Percentiles rank a stretch among this genome's conserved stretches.
These are phyloP conservation scores for Clarireedia sp. DNA, from an alignment of 2,329 filamentous ascomycete genomes.

Conservation along the genomic window DNA sequence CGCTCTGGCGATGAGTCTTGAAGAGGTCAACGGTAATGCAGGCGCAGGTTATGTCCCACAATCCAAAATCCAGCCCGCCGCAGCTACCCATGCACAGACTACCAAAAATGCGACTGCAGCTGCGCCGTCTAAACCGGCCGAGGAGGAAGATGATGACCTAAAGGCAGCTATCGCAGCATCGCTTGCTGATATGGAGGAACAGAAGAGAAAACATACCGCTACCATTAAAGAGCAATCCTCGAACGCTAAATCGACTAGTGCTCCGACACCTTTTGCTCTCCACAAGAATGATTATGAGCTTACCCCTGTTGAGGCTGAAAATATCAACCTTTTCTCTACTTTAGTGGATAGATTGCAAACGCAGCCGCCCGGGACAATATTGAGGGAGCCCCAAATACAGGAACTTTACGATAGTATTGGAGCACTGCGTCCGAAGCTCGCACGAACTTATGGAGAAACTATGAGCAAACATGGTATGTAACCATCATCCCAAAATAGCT, in stretches of 20 bases:
- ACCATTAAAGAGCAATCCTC: conserved; percentile 72
- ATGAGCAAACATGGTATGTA: conserved; percentile 95
- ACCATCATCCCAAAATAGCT: background rate
- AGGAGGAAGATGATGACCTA: conserved; percentile 87
- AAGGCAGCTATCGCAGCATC: conserved; percentile 95
- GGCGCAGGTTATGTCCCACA: conserved; percentile 66
- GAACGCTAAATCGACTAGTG: conserved; percentile 39
- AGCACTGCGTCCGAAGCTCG: conserved; percentile 84
- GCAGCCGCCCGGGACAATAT: conserved; percentile 87
- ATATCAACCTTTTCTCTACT: conserved; percentile 93
- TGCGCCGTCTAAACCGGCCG: conserved; percentile 44
- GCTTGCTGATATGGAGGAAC: conserved; percentile 92
- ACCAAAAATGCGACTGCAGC: conserved; percentile 25
- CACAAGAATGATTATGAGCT: conserved; percentile 93
- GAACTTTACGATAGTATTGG: conserved; percentile 97
- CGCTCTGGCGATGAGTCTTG: conserved; percentile 92
- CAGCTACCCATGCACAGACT: conserved; percentile 7
- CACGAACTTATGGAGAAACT: conserved; percentile 91
- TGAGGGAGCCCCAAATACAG: conserved; percentile 96
- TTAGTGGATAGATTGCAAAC: conserved; percentile 91
- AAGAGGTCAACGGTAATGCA: conserved; percentile 74
- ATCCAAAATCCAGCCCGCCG: conserved; percentile 37
- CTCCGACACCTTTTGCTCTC: conserved; percentile 46
- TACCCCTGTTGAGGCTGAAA: conserved; percentile 87
- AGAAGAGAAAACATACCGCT: conserved; percentile 84